These are phyloP conservation scores for Daldinia loculata DNA, from an alignment of 495 filamentous ascomycete genomes.

Conservation along the genomic window DNA sequence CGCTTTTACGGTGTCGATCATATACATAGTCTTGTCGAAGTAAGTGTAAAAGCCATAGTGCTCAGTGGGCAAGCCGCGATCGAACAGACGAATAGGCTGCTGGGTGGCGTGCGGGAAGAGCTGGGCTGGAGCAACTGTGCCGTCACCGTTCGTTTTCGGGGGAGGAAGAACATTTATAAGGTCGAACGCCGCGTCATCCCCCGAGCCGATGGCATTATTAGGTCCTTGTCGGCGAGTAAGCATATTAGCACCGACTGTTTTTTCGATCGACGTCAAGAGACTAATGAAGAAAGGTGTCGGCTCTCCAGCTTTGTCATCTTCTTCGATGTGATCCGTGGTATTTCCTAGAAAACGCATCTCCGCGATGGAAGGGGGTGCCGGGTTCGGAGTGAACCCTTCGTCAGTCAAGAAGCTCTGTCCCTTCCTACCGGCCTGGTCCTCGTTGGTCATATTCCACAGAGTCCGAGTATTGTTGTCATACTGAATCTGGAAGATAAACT, in stretches of 20 bases:
- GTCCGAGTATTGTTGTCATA: slow-evolving; percentile 74
- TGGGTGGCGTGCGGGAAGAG: slow-evolving; percentile 72
- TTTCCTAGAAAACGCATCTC: slow-evolving; percentile 84
- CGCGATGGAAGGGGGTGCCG: slow-evolving; percentile 68
- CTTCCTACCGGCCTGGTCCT: slow-evolving; percentile 21
- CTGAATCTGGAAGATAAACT: slow-evolving; percentile 80
- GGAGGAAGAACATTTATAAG: slow-evolving; percentile 65
- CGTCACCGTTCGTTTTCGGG: slow-evolving; percentile 68
- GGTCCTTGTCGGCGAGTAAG: slow-evolving; percentile 48
- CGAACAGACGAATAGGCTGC: slow-evolving; percentile 86
- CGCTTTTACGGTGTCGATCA: slow-evolving; percentile 54
- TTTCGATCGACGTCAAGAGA: slow-evolving; percentile 49
- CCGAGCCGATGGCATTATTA: slow-evolving; percentile 31
- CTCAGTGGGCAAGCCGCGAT: slow-evolving; percentile 79
- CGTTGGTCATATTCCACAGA: slow-evolving; percentile 52
- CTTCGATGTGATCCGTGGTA: slow-evolving; percentile 74
- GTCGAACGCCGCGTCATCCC: slow-evolving; percentile 41
- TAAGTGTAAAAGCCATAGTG: slow-evolving; percentile 96
- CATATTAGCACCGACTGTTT: slow-evolving; percentile 47
- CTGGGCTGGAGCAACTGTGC: slow-evolving; percentile 74
- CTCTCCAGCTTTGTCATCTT: slow-evolving; percentile 69
- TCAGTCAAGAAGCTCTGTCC: slow-evolving; percentile 28
- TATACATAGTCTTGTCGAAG: slow-evolving; percentile 87
- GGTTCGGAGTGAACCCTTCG: slow-evolving; percentile 62
- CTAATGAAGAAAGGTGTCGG: slow-evolving; percentile 75